Evolutionary conservation across 805 yeast species (phyloP), one percentile per base, ranked within the genome.

Genomic region (Metschnikowia bowlesiae): DNA sequence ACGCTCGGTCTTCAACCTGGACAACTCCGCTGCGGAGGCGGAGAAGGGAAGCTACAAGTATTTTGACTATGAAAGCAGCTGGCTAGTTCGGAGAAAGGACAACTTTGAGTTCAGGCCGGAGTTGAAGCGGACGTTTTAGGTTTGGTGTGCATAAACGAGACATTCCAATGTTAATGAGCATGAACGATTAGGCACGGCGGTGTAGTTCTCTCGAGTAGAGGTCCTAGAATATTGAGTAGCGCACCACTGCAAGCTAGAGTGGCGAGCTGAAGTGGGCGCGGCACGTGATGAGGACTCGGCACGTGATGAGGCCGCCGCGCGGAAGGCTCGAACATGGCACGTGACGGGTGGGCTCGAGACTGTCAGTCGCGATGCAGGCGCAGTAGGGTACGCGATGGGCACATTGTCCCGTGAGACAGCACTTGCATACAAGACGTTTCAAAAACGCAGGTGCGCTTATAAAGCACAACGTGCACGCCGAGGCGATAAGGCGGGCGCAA

Each of bases 11-110:
- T 56, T 57, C 35, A 46, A 66, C 50, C 57, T 39, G 18, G 51
- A 37, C n/a, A 44, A 31, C 28, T 28, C 22, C 13, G 45, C 64
- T 64, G 59, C 81, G 70, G 66, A 73, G 69, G 61, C 77, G 68
- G 48, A 69, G 50, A 52, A 65, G 78, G 61, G 63, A 49, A 66
- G 66, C 30, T 88, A 89, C 82, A 84, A 91, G 60, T 87, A 86
- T 68, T 91, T 92, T 67, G 97, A 91, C 67, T 85, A 82, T 64
- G 89, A 86, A 64, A 71, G 70, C 63, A 71, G 78, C 10, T 80
- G 84, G 84, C 65, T 70, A 56, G 70, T 73, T 31, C 67, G 78
- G 55, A 67, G 77, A 52, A 75, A 65, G 57, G 78, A 73, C 49
- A 65, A 65, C 29, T 76, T 68, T 51, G 58, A 55, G 45, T 70